Conservation (phyloP, 2,329 filamentous ascomycete genomes). For the Botrytis pseudocinerea region DNA sequence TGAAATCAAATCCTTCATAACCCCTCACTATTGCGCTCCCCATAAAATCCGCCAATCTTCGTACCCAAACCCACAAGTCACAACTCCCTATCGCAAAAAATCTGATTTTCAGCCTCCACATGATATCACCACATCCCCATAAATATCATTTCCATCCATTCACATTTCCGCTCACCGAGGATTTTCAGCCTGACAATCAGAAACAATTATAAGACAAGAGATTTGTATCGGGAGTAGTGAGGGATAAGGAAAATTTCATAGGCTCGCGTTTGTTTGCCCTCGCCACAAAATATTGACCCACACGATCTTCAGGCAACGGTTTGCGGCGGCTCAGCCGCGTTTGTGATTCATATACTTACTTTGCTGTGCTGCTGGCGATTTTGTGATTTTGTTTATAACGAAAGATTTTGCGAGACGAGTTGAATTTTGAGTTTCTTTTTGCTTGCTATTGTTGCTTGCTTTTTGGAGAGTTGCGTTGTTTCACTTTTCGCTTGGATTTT, state of each 20-base stretch:
- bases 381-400: not conserved
- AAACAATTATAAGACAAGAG: too few species aligned
- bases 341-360: not conserved
- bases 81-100: not conserved
- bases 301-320: conserved; percentile 11
- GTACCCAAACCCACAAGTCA: not conserved
- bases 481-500: not conserved
- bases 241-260: not conserved
- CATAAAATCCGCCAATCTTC: not conserved
- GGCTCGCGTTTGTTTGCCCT: not conserved
- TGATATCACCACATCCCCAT: not conserved
- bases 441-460: not conserved
- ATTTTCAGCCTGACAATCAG: not conserved
- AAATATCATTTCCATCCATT: not conserved
- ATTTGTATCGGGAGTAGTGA: not conserved
- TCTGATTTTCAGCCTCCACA: not conserved
- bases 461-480: not conserved
- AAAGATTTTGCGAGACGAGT: not conserved
- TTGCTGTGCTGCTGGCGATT: not conserved
- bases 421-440: not conserved
- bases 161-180: not conserved
- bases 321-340: conserved; percentile 7
- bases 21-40: not conserved
- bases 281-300: not conserved
- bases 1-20: not conserved